Percentiles rank a stretch among this genome's conserved stretches.
Conservation (phyloP, 108 stramenopile species). For the Cyclotella cryptica region DNA sequence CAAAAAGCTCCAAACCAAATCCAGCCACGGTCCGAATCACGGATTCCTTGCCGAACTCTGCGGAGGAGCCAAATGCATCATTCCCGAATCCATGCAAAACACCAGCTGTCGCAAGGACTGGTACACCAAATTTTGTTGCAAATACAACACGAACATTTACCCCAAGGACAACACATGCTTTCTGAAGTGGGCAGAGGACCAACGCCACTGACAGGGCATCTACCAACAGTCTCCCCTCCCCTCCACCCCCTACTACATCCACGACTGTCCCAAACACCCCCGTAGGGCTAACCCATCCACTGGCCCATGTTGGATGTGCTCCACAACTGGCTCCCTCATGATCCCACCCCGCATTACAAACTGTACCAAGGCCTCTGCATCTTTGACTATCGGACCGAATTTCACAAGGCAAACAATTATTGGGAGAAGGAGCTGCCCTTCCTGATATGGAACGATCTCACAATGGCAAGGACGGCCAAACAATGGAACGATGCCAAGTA, state of each 20-base stretch:
- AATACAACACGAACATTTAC: constrained; percentile 54
- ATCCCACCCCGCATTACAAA: no score
- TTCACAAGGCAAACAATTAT: constrained; percentile 85
- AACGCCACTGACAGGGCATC: constrained; percentile 23
- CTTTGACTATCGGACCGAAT: constrained; percentile 87
- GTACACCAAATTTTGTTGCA: constrained; percentile 62
- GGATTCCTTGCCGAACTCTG: constrained; percentile 23
- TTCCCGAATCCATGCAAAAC: constrained; percentile 64
- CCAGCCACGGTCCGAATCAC: not conserved
- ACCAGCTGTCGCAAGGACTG: constrained; percentile 63
- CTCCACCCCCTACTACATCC: constrained; percentile 61
- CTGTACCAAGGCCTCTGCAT: constrained; percentile 87
- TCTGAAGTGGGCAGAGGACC: constrained; percentile 23
- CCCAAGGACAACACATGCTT: constrained; percentile 57
- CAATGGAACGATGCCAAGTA: constrained; percentile 90
- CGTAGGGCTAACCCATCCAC: constrained; percentile 74
- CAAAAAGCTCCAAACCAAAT: constrained; percentile 15
- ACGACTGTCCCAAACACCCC: constrained; percentile 84
- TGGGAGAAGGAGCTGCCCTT: constrained; percentile 94
- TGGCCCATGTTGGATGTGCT: constrained; percentile 80
- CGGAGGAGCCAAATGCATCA: constrained; percentile 44
- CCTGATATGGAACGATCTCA: constrained; percentile 91
- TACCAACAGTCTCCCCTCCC: constrained; percentile 25
- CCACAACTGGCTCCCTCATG: constrained; percentile 72
- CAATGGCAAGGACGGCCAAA: constrained; percentile 70